Evolutionary conservation across 1,284 basidiomycete genomes (phyloP).

Genomic region (Boletus smithii): DNA sequence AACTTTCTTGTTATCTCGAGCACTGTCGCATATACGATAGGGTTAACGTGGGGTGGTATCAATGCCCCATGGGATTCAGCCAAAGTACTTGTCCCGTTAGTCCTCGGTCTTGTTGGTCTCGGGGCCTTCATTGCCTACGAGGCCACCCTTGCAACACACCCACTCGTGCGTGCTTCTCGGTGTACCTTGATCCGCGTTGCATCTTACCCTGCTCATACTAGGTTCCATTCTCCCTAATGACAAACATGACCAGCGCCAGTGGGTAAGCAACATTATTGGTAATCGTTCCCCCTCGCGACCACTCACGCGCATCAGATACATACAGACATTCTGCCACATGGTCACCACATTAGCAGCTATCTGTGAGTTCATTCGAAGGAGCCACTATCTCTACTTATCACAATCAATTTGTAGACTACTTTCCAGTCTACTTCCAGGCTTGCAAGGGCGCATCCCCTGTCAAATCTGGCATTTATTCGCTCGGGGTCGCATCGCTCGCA

Average conservation of each 20-base stretch:
- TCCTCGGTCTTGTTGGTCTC: constrained; percentile 16
- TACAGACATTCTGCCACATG: constrained; percentile 6
- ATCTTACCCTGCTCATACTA: not conserved
- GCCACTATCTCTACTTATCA: not conserved
- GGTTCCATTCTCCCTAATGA: constrained; percentile 16
- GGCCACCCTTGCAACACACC: constrained; percentile 10
- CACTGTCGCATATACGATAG: constrained; percentile 12
- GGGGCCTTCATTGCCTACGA: constrained; percentile 14
- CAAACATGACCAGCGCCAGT: constrained; percentile 13
- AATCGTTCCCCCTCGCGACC: not conserved
- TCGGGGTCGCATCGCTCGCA: constrained; percentile 3
- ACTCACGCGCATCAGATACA: constrained; percentile 5
- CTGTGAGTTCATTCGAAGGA: constrained; percentile 6
- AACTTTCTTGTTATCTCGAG: constrained; percentile 14
- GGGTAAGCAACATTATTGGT: constrained; percentile 7
- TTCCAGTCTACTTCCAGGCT: constrained; percentile 16
- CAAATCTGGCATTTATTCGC: constrained; percentile 9
- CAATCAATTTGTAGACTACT: constrained; percentile 2
- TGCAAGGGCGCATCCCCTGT: constrained; percentile 11
- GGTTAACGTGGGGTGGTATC: constrained; percentile 17
- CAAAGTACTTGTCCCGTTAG: constrained; percentile 10
- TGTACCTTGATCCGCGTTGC: not conserved
- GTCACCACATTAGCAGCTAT: not conserved
- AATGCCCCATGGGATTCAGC: constrained; percentile 13
- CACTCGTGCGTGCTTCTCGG: constrained; percentile 6